Base-by-base conservation (phyloP, 208 protist species). In the Wallacemonas sp. region DNA sequence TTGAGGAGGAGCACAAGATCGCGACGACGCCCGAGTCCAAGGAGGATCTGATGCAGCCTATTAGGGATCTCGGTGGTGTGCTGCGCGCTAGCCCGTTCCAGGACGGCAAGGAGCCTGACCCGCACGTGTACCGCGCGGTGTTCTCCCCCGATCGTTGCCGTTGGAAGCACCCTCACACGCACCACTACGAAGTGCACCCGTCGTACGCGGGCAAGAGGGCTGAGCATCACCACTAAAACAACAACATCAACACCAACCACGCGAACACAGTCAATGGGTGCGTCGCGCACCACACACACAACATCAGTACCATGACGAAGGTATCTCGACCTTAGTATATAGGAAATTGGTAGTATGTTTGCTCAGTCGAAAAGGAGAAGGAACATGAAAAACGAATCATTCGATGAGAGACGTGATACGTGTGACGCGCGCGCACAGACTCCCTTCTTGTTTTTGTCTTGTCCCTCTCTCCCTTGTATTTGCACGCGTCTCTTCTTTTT, bases 1-100 rank as follows among this genome's bases (percentile, higher is more conserved):
- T 77, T 50, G 82, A 89, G 65, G 89, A 95, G 62, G 89, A 93
- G 72, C 87, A 95, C 25, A 90, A 92, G 70, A 95, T 95, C 44
- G 62, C 84, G 36, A 95, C 87, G 18, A 95, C 86, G 39, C 89
- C 86, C 1, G 86, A 95, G 74, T 74, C 78, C 7, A 55, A 77
- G 55, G 77, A 88, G 54, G 89, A 95, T 67, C 75, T 95, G 38
- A 82, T 74, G 73, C 69, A 87, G 65, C 89, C 89, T 3, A 91
- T 90, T 36, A 74, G 89, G 32, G 89, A 95, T 63, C 67, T 93
- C 52, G 82, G 79, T 25, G 89, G 89, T 39, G 89, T 95, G 48
- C 70, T 95, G 57, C 89, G 89, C 20, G 38, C 64, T 20, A 64
- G 68, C 11, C 77, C 78, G 0, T 95, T 95, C 65, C 89, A 95